A percentile compares a stretch with the other conserved stretches of the same genome.
These are phyloP conservation scores for Taphrina flavorubra DNA, from an alignment of 1,139 yeast species.

Conservation along the genomic window DNA sequence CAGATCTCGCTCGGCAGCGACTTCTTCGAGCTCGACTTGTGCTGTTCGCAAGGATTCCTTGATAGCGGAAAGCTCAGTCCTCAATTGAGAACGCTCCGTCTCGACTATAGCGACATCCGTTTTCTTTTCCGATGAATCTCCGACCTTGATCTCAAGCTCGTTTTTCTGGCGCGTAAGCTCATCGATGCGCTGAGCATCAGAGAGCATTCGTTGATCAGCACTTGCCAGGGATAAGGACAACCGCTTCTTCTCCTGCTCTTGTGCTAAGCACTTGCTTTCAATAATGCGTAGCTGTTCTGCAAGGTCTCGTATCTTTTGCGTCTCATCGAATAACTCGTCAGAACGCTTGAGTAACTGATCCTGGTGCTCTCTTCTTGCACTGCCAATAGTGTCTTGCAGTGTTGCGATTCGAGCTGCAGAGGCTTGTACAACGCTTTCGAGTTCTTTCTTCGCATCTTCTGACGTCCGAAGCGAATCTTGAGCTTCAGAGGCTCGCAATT, in stretches of 20 bases:
- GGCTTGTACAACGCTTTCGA: conserved; percentile 1
- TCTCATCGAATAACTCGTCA: conserved; percentile 11
- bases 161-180: conserved; percentile 22
- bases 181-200: conserved; percentile 3
- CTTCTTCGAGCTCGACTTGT: conserved; percentile 34
- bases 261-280: conserved; percentile 8
- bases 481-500: background rate
- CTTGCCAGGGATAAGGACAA: conserved; percentile 7
- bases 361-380: conserved; percentile 19
- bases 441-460: background rate
- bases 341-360: background rate
- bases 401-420: conserved; percentile 6
- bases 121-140: background rate
- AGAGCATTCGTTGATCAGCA: conserved; percentile 21
- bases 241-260: conserved; percentile 34
- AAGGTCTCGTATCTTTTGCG: background rate
- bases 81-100: conserved; percentile 19
- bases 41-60: conserved; percentile 9
- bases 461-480: conserved; percentile 11
- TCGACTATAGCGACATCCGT: conserved; percentile 13
- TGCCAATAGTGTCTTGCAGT: conserved; percentile 5
- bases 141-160: conserved; percentile 16
- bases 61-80: conserved; percentile 16
- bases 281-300: conserved; percentile 2
- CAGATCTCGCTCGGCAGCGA: conserved; percentile 32